These are phyloP conservation scores for Chondrus crispus DNA, from an alignment of 23 red algal species.

Conservation along the genomic window DNA sequence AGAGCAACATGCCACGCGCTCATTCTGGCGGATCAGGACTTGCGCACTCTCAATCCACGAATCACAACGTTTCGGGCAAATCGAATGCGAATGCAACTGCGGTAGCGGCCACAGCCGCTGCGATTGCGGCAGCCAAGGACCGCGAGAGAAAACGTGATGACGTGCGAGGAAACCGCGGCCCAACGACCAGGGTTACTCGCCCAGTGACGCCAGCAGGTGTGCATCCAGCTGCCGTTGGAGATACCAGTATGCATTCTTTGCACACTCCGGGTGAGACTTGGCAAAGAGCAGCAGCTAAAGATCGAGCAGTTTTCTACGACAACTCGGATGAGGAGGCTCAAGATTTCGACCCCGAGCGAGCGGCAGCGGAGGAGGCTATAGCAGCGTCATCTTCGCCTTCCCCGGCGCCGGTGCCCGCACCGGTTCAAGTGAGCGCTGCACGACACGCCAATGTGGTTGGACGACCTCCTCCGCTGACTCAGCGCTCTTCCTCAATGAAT, in stretches of 20 bases:
- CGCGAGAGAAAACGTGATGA: constrained; percentile 58
- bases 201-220: constrained; percentile 6
- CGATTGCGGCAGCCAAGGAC: constrained; percentile 63
- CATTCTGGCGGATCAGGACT: neutral
- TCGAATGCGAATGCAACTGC: constrained; percentile 58
- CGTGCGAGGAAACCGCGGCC: neutral
- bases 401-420: too few species aligned
- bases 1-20: neutral
- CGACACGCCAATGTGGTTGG: neutral
- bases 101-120: constrained; percentile 47
- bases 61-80: neutral
- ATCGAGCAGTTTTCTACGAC: constrained; percentile 43
- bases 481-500: constrained; percentile 15
- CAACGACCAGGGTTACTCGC: constrained; percentile 28
- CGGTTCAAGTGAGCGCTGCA: neutral
- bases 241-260: constrained; percentile 49
- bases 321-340: constrained; percentile 66
- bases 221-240: neutral
- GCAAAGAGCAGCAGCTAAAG: constrained; percentile 18
- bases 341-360: constrained; percentile 56
- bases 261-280: neutral
- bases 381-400: neutral
- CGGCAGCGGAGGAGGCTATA: constrained; percentile 52
- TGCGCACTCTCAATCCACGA: neutral
- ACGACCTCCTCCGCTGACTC: constrained; percentile 8